phyloP scores from a whole-genome alignment of 306 rosid genomes.

The Echinosophora koreensis region DNA sequence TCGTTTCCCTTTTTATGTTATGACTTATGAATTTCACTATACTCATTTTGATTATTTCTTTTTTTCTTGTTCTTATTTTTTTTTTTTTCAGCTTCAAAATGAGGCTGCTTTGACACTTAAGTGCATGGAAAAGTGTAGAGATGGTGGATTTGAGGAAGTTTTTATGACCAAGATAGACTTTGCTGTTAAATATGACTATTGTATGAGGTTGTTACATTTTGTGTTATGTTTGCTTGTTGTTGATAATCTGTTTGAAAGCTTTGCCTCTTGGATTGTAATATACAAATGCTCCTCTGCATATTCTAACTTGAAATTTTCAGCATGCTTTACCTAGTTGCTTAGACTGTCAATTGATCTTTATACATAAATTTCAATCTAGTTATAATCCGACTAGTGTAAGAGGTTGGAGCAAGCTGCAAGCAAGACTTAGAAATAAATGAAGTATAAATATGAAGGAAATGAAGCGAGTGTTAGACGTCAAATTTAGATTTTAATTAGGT shows the following conservation, averaged over 20 bases:
- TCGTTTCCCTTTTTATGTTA: background rate
- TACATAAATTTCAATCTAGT: background rate
- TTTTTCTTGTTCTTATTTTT: slow-evolving; percentile 19
- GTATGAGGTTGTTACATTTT: slow-evolving; percentile 70
- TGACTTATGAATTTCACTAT: background rate
- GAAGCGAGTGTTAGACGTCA: background rate
- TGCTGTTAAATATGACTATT: slow-evolving; percentile 82
- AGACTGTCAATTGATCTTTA: background rate
- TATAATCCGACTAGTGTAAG: background rate
- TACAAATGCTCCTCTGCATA: background rate
- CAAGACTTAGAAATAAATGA: background rate
- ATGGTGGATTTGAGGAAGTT: slow-evolving; percentile 87
- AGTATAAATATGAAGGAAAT: background rate
- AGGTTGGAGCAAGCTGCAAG: slow-evolving; percentile 7
- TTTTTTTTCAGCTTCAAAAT: slow-evolving; percentile 72
- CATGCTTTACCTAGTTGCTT: slow-evolving; percentile 10
- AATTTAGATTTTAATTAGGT: background rate
- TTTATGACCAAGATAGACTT: slow-evolving; percentile 87
- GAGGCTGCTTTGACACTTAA: slow-evolving; percentile 76
- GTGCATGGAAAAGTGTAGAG: slow-evolving; percentile 78
- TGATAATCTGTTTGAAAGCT: slow-evolving; percentile 29
- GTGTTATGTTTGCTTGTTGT: slow-evolving; percentile 22
- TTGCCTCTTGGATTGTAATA: slow-evolving; percentile 22
- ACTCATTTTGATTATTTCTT: slow-evolving; percentile 26
- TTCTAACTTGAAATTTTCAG: slow-evolving; percentile 12